Conservation (phyloP, 352 stramenopile genomes). For the Phytophthora chlamydospora region DNA sequence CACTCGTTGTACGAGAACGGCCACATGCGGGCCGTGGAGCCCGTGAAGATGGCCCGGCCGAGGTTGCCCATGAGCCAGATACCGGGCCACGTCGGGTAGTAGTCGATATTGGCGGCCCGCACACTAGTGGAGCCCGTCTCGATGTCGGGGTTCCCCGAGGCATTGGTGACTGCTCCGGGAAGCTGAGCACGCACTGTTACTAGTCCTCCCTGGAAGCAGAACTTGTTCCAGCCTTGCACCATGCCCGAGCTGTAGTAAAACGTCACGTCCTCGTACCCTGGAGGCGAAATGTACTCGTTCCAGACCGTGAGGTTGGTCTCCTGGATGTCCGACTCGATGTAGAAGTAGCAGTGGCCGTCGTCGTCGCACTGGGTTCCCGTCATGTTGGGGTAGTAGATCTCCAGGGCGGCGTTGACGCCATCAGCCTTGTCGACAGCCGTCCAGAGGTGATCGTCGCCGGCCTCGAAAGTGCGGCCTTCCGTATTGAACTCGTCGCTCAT, state of each 20-base stretch:
- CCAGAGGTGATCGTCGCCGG: constrained; percentile 93
- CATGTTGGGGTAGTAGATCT: constrained; percentile 62
- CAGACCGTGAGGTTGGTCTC: constrained; percentile 51
- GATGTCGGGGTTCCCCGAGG: constrained; percentile 51
- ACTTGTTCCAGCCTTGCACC: constrained; percentile 95
- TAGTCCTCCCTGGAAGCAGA: constrained; percentile 94
- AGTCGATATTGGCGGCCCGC: constrained; percentile 28
- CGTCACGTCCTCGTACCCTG: constrained; percentile 25
- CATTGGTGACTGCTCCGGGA: constrained; percentile 50
- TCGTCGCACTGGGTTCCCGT: constrained; percentile 47
- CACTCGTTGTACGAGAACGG: constrained; percentile 96
- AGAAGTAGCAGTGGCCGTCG: constrained; percentile 37
- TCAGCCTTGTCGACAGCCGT: constrained; percentile 76
- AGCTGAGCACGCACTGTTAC: constrained; percentile 90
- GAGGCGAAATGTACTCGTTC: constrained; percentile 42
- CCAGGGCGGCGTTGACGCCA: constrained; percentile 61
- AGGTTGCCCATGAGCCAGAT: constrained; percentile 97
- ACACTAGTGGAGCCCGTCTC: constrained; percentile 34
- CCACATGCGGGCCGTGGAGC: constrained; percentile 95
- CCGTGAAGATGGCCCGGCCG: constrained; percentile 94
- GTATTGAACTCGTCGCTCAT: constrained; percentile 73
- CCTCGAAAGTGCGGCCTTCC: constrained; percentile 74
- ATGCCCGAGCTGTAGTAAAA: constrained; percentile 80
- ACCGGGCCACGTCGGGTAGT: constrained; percentile 91
- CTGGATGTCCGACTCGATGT: constrained; percentile 44